These are phyloP conservation scores for Asterophora parasitica DNA, from an alignment of 768 basidiomycete genomes.

Conservation along the genomic window DNA sequence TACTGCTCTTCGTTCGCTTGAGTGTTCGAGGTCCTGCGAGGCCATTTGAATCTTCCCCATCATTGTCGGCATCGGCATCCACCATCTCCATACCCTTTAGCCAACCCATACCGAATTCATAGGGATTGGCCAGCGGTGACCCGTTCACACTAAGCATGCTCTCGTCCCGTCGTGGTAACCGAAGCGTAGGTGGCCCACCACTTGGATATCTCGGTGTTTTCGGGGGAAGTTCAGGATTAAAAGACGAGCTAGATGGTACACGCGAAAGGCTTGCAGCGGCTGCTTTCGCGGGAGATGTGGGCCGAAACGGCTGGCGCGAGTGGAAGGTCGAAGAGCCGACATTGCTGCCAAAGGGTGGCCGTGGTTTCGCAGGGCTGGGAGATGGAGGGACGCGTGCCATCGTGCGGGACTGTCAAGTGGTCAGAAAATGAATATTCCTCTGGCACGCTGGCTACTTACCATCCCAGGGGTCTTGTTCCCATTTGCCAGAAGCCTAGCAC, in stretches of 20 bases:
- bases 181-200: conserved; percentile 33
- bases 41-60: conserved; percentile 24
- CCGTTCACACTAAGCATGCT: conserved; percentile 79
- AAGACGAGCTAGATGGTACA: conserved; percentile 60
- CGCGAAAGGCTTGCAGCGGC: conserved; percentile 25
- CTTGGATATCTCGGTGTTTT: conserved; percentile 53
- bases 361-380: conserved; percentile 42
- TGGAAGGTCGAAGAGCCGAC: conserved; percentile 26
- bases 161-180: conserved; percentile 71
- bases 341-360: conserved; percentile 38
- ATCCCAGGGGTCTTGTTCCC: conserved; percentile 40
- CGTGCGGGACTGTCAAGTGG: conserved; percentile 26
- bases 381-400: conserved; percentile 32
- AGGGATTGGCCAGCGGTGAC: conserved; percentile 77
- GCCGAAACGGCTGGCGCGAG: conserved; percentile 33
- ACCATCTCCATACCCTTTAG: conserved; percentile 40
- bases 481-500: conserved; percentile 35
- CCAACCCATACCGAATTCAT: conserved; percentile 60
- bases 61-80: conserved; percentile 28
- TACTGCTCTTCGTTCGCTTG: conserved; percentile 52
- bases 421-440: not conserved
- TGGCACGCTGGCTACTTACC: conserved; percentile 18
- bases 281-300: conserved; percentile 50
- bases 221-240: conserved; percentile 64
- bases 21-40: conserved; percentile 27